A percentile compares a stretch with the other conserved stretches of the same genome.
Evolutionary conservation across 805 yeast species (phyloP).

Genomic region (Candida nonsorbophila): DNA sequence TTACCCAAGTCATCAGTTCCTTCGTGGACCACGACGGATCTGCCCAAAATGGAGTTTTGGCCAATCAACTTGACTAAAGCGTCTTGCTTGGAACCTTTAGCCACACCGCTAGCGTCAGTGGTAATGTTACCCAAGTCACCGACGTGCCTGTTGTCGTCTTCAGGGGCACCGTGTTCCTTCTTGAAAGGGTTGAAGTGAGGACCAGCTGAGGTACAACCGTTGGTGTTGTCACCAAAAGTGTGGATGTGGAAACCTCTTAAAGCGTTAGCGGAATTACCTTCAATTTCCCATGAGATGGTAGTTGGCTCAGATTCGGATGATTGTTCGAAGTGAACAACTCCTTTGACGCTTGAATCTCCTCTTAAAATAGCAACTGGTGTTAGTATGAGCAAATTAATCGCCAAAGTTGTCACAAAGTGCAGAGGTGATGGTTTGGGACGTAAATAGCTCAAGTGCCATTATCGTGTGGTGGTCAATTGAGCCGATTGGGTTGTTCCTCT

Average conservation of each 20-base stretch:
- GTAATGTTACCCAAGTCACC: conserved; percentile 96
- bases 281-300: conserved; percentile 79
- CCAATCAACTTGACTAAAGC: conserved; percentile 75
- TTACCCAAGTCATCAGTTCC: conserved; percentile 93
- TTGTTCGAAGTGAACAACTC: conserved; percentile 87
- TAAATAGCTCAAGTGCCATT: too few relatives aligned
- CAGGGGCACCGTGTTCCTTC: conserved; percentile 90
- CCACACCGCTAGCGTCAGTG: conserved; percentile 83
- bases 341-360: conserved; percentile 89
- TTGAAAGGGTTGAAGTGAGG: conserved; percentile 92
- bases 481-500: too few relatives aligned
- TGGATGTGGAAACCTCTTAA: conserved; percentile 97
- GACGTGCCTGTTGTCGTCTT: conserved; percentile 74
- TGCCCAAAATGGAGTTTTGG: conserved; percentile 82
- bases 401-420: too few relatives aligned
- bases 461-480: too few relatives aligned
- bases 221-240: conserved; percentile 97
- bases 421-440: too few relatives aligned
- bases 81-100: conserved; percentile 86
- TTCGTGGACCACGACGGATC: conserved; percentile 91
- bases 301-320: conserved; percentile 73
- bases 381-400: conserved; percentile 4
- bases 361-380: conserved; percentile 83
- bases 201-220: conserved; percentile 98
- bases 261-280: conserved; percentile 85